phyloP scores from a whole-genome alignment of 106 monocot genomes.

The Dendrobium catenatum region DNA sequence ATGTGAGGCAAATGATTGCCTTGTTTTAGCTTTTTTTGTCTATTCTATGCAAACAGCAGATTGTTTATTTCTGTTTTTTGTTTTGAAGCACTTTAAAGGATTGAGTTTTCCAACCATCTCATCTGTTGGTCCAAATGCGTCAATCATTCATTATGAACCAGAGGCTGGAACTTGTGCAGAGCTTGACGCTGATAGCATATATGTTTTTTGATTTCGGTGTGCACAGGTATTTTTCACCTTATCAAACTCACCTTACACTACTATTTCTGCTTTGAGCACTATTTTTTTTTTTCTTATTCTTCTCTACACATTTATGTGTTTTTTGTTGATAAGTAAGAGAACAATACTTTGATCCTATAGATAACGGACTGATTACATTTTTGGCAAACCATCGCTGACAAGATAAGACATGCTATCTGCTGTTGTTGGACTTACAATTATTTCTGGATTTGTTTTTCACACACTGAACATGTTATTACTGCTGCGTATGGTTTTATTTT shows the following conservation, averaged over 20 bases:
- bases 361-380: slow-evolving; percentile 99
- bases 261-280: not conserved
- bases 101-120: slow-evolving; percentile 98
- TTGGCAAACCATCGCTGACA: slow-evolving; percentile 93
- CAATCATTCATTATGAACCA: slow-evolving; percentile 83
- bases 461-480: not conserved
- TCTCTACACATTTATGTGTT: slow-evolving; percentile 1
- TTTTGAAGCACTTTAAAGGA: slow-evolving; percentile 77
- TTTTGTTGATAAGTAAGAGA: slow-evolving; percentile 84
- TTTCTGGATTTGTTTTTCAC: not conserved
- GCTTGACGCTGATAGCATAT: slow-evolving; percentile 89
- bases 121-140: slow-evolving; percentile 97
- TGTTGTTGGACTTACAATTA: slow-evolving; percentile 31
- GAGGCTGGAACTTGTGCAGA: slow-evolving; percentile 70
- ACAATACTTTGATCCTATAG: too few relatives aligned
- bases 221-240: slow-evolving; percentile 59
- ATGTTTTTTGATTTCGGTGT: slow-evolving; percentile 97
- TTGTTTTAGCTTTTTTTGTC: not conserved
- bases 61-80: not conserved
- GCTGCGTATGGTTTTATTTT: not conserved
- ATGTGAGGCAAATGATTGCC: too few relatives aligned
- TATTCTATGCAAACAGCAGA: not conserved
- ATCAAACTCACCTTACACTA: not conserved
- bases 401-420: slow-evolving; percentile 94
- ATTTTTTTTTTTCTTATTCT: not conserved